A percentile compares a stretch with the other conserved stretches of the same genome.
Conservation (phyloP, 2,329 filamentous ascomycete genomes). For the Falciphora oryzae region DNA sequence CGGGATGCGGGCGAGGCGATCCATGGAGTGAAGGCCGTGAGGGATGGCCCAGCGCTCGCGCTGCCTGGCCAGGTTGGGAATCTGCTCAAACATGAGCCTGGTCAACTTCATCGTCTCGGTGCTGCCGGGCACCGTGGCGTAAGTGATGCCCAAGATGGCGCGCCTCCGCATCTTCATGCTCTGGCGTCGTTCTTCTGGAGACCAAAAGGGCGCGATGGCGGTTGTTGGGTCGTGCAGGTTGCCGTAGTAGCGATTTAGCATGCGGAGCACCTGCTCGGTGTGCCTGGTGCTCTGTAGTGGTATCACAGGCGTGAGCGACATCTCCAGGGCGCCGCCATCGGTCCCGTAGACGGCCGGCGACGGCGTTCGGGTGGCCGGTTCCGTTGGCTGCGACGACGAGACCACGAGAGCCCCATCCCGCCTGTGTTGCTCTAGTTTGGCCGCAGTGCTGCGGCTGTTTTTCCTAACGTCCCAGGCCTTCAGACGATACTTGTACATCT, state of each 20-base stretch:
- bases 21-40: background rate
- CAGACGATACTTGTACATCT: conserved; percentile 11
- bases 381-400: background rate
- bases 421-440: conserved; percentile 6
- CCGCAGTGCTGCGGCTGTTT: conserved; percentile 9
- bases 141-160: background rate
- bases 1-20: conserved; percentile 6
- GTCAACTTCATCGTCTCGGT: background rate
- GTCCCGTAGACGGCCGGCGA: background rate
- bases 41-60: conserved; percentile 7
- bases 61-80: conserved; percentile 4
- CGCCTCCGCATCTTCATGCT: background rate
- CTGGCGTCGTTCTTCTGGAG: background rate
- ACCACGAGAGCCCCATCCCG: background rate
- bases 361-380: background rate
- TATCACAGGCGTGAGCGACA: background rate
- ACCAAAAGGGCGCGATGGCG: background rate
- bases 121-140: background rate
- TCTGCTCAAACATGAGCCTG: background rate
- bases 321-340: background rate
- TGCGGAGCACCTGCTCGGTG: conserved; percentile 3
- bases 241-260: conserved; percentile 3
- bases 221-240: conserved; percentile 1
- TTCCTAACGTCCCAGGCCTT: conserved; percentile 8
- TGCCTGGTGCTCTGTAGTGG: background rate